Base-by-base conservation (phyloP, 495 filamentous ascomycete species). In the Amphirosellinia nigrospora region DNA sequence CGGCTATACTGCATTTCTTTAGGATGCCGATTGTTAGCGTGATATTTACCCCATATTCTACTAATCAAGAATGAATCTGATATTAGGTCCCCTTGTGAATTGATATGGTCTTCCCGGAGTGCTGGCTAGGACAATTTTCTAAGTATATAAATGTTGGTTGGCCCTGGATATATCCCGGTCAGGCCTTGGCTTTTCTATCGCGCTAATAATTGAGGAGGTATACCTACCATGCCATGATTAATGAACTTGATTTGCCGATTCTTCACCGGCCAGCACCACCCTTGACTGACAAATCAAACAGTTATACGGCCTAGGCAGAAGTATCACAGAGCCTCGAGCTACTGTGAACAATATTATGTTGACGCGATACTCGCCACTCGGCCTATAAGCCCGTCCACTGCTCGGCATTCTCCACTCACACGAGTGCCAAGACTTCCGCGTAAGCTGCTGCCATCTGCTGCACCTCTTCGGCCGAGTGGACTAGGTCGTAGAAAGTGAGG, bases 361-460 rank as follows among this genome's bases (percentile, higher is more conserved):
- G 36, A 39, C 30, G 19, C 32, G 32, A 61, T 38, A 36, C 36
- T 41, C 21, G 19, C 34, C 32, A 39, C 56, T 38, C 32, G 58
- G 7, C 58, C 36, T 39, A 41, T 13, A 10, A 61, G 58, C 36
- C 43, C 58, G 21, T 61, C 58, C 10, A 36, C 36, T 1, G 58
- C n/a, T 15, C 9, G 36, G 58, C 32, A 61, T 61, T 61, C 58
- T 41, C 36, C 36, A 15, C 58, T 43, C 23, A 61, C 58, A 61
- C 58, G 4, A 61, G 58, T 23, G 36, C 36, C 58, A 61, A 26
- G 38, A 61, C 28, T 7, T 3, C 28, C n/a, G 36, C 36, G 21
- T 61, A 61, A 38, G 21, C 58, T 39, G 41, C 36, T 16, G 58
- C 58, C 58, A 61, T 61, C n/a, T 61, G 32, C 36, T 61, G 58